These are phyloP conservation scores for Solanum piurae DNA, from an alignment of 257 asterid genomes.

Conservation along the genomic window DNA sequence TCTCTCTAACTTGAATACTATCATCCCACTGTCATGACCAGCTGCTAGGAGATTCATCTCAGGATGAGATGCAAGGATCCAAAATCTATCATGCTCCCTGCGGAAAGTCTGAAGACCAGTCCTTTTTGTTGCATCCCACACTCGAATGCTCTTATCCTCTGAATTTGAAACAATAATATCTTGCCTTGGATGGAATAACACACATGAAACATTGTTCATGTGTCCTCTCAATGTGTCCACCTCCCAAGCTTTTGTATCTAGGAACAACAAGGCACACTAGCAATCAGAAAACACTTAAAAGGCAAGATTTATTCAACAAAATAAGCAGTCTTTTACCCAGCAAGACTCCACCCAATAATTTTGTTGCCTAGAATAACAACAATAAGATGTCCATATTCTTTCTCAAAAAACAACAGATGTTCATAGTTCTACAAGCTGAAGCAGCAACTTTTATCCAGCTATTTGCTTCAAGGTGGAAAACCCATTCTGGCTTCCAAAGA, in stretches of 20 bases:
- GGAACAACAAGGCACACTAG: neutral
- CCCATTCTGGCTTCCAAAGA: neutral
- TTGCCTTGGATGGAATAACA: slow-evolving; percentile 79
- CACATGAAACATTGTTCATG: slow-evolving; percentile 95
- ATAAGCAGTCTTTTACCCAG: neutral
- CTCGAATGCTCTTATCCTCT: slow-evolving; percentile 94
- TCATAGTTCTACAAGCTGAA: neutral
- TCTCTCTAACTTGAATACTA: slow-evolving; percentile 91
- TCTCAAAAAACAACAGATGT: neutral
- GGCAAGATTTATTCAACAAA: neutral
- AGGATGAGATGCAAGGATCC: slow-evolving; percentile 94
- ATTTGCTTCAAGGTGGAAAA: neutral
- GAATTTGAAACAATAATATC: slow-evolving; percentile 94
- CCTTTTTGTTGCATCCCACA: slow-evolving; percentile 98
- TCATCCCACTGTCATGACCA: slow-evolving; percentile 99
- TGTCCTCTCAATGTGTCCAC: slow-evolving; percentile 98
- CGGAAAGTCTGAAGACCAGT: slow-evolving; percentile 96
- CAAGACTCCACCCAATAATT: neutral
- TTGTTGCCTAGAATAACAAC: neutral
- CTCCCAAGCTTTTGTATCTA: slow-evolving; percentile 99
- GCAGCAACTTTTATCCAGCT: neutral
- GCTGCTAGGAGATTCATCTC: slow-evolving; percentile 98
- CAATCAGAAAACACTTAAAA: neutral
- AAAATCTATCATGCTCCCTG: slow-evolving; percentile 94
- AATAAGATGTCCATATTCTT: neutral